Percentiles rank a stretch among this genome's conserved stretches.
These are phyloP conservation scores for Physaria fendleri DNA, from an alignment of 345 rosid genomes.

Conservation along the genomic window DNA sequence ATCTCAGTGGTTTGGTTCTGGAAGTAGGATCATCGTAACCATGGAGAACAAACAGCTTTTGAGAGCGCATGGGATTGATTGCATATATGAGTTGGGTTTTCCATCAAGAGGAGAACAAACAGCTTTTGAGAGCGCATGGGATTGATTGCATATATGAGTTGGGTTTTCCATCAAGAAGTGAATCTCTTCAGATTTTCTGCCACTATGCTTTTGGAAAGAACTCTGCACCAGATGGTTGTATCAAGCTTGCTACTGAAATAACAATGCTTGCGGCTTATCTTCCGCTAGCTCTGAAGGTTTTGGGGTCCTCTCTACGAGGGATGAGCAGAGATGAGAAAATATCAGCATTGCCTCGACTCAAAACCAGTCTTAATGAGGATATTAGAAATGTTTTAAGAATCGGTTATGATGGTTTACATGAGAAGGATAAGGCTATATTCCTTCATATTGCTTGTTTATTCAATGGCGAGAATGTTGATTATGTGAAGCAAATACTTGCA, in stretches of 20 bases:
- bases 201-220: conserved; percentile 3
- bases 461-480: neutral
- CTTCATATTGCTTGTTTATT: conserved; percentile 36
- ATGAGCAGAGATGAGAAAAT: conserved; percentile 11
- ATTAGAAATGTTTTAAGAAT: conserved; percentile 10
- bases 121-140: conserved; percentile 15
- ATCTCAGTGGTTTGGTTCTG: conserved; percentile 38
- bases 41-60: conserved; percentile 38
- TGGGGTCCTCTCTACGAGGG: conserved; percentile 22
- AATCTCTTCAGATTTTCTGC: conserved; percentile 22
- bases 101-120: conserved; percentile 7
- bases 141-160: neutral
- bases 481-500: conserved; percentile 4
- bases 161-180: neutral
- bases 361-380: conserved; percentile 9
- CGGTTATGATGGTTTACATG: conserved; percentile 29
- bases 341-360: conserved; percentile 11
- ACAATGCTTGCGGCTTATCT: conserved; percentile 22
- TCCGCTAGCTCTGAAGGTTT: conserved; percentile 36
- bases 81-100: neutral
- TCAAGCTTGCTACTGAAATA: conserved; percentile 1
- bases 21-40: conserved; percentile 52
- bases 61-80: conserved; percentile 1
- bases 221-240: conserved; percentile 1
- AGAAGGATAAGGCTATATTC: conserved; percentile 23